Percentiles rank a stretch among this genome's conserved stretches.
Conservation (phyloP, 2,329 filamentous ascomycete species). For the Pseudocercospora cruenta region DNA sequence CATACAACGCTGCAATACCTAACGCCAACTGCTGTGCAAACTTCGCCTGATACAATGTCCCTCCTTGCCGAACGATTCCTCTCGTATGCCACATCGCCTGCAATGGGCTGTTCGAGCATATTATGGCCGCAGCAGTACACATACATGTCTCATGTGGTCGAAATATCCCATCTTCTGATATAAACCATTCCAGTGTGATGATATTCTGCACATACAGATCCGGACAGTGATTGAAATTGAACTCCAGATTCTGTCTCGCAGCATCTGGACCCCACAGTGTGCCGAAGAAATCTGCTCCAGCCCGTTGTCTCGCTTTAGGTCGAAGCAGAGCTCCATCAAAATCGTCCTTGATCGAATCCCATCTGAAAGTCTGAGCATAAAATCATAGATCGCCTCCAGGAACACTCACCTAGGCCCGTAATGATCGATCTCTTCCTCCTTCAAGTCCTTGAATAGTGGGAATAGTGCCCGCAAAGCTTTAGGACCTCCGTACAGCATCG, state of each 20-base stretch:
- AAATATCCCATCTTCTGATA: conserved; percentile 15
- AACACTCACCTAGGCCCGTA: conserved; percentile 11
- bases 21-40: conserved; percentile 20
- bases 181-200: conserved; percentile 8
- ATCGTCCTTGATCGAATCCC: conserved; percentile 1
- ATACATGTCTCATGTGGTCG: conserved; percentile 17
- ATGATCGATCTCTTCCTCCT: conserved; percentile 20
- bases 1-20: conserved; percentile 18
- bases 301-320: neutral
- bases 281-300: conserved; percentile 10
- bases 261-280: conserved; percentile 17
- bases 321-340: neutral
- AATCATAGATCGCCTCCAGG: neutral
- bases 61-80: conserved; percentile 23
- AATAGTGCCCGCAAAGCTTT: conserved; percentile 20
- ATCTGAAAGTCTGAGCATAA: neutral
- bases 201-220: conserved; percentile 17
- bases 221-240: conserved; percentile 20
- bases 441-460: conserved; percentile 21
- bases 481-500: conserved; percentile 13
- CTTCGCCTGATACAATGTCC: conserved; percentile 16
- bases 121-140: conserved; percentile 18
- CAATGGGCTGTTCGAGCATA: conserved; percentile 14
- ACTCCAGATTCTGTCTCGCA: conserved; percentile 15
- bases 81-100: conserved; percentile 23